Percentiles rank a stretch among this genome's conserved stretches.
Conservation (phyloP, 2,329 filamentous ascomycete species). For the Calycina herbarum region DNA sequence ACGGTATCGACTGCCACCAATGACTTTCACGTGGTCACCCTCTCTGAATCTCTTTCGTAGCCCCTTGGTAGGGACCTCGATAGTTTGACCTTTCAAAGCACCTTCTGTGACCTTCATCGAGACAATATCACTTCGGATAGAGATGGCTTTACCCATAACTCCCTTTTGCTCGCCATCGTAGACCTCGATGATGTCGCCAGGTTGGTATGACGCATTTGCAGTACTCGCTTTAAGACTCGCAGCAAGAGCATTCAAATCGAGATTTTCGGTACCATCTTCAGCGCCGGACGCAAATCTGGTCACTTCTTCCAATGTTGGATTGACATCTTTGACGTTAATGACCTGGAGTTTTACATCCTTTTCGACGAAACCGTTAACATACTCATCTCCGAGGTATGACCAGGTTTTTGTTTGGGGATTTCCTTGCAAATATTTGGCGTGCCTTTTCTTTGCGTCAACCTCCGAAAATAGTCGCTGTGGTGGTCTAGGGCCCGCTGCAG, state of each 20-base stretch:
- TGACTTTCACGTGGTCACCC: conserved; percentile 98
- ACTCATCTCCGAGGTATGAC: conserved; percentile 85
- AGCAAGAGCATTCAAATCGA: conserved; percentile 88
- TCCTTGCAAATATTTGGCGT: conserved; percentile 61
- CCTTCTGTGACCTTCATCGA: conserved; percentile 84
- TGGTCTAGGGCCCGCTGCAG: conserved; percentile 65
- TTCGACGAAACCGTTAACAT: conserved; percentile 88
- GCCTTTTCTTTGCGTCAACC: conserved; percentile 84
- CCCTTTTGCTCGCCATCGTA: conserved; percentile 95
- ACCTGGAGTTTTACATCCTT: conserved; percentile 92
- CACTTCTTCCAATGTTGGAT: conserved; percentile 90
- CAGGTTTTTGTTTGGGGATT: conserved; percentile 60
- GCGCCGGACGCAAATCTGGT: conserved; percentile 87
- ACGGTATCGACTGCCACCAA: conserved; percentile 88
- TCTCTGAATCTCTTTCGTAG: conserved; percentile 89
- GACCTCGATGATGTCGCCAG: conserved; percentile 94
- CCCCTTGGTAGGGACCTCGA: conserved; percentile 90
- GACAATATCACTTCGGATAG: conserved; percentile 89
- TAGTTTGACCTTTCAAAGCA: conserved; percentile 75
- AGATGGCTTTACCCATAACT: conserved; percentile 79
- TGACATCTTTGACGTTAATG: conserved; percentile 84
- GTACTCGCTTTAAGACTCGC: conserved; percentile 85
- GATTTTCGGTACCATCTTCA: conserved; percentile 89
- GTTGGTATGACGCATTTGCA: conserved; percentile 79
- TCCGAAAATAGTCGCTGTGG: conserved; percentile 93